phyloP scores from a whole-genome alignment of 208 protist species.

The Leishmania major region DNA sequence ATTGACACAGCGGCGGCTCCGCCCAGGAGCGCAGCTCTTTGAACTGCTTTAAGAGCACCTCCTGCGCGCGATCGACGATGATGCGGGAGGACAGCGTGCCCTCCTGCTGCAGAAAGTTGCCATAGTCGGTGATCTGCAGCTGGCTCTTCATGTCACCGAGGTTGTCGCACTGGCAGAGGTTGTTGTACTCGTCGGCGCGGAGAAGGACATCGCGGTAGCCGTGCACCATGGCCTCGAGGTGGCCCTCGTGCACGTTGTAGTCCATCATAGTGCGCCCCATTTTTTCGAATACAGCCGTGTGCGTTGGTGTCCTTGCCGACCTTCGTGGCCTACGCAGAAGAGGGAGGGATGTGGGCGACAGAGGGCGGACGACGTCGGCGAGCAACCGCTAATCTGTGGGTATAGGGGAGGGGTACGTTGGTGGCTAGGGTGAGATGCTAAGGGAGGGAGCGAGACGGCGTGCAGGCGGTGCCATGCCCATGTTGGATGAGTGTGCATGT shows the following conservation, averaged over 20 bases:
- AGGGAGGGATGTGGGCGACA: background rate
- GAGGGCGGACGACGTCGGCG: background rate
- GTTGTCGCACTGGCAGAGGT: slow-evolving; percentile 97
- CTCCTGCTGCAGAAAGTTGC: slow-evolving; percentile 97
- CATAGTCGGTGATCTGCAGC: slow-evolving; percentile 97
- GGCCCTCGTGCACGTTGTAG: slow-evolving; percentile 88
- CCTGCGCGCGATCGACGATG: slow-evolving; percentile 92
- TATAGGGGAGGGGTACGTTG: background rate
- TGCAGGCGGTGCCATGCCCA: too few relatives aligned
- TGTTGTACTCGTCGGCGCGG: slow-evolving; percentile 95
- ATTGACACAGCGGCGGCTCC: slow-evolving; percentile 95
- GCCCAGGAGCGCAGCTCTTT: slow-evolving; percentile 94
- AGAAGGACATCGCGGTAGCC: slow-evolving; percentile 95
- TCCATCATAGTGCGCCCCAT: slow-evolving; percentile 74
- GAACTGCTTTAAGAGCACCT: slow-evolving; percentile 97
- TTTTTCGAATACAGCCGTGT: slow-evolving; percentile 14
- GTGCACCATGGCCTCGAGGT: slow-evolving; percentile 91
- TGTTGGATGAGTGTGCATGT: background rate
- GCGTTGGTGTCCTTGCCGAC: background rate
- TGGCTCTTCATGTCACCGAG: slow-evolving; percentile 99
- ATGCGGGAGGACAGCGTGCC: slow-evolving; percentile 88
- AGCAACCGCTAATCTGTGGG: background rate
- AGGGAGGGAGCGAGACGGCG: background rate
- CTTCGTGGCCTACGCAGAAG: background rate
- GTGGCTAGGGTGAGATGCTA: background rate